Conservation (phyloP, 805 yeast genomes). For the Kodamaea hsintzibuensis region DNA sequence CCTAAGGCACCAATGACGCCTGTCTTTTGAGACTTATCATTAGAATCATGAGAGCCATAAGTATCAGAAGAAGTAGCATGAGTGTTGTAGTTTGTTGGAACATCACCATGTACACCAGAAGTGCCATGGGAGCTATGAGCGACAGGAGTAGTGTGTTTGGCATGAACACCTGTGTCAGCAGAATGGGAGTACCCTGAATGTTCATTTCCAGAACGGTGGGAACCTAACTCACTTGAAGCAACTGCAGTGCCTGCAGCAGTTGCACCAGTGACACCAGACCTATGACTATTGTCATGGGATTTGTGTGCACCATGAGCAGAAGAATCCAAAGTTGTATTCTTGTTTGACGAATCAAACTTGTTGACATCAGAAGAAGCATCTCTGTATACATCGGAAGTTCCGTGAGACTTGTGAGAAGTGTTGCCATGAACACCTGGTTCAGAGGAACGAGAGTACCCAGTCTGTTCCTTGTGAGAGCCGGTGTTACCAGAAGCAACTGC, state of each 20-base stretch:
- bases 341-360: background rate
- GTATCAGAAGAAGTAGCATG: too few relatives aligned
- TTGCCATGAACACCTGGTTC: background rate
- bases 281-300: background rate
- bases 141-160: background rate
- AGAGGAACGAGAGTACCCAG: background rate
- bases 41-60: constrained; percentile 3
- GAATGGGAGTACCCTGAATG: background rate
- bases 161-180: background rate
- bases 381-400: background rate
- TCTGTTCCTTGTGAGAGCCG: background rate
- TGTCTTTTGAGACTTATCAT: constrained; percentile 7
- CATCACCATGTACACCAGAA: background rate
- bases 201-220: too few relatives aligned
- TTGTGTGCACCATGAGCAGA: background rate
- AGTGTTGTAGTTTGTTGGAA: background rate
- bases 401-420: background rate
- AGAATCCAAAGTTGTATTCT: background rate
- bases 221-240: background rate
- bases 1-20: constrained; percentile 11
- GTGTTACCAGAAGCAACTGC: background rate
- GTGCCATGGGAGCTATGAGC: constrained; percentile 6
- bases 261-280: background rate
- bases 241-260: constrained; percentile 4
- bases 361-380: background rate